Base-by-base conservation (phyloP, 2,329 filamentous ascomycete genomes). In the Seiridium unicorne region DNA sequence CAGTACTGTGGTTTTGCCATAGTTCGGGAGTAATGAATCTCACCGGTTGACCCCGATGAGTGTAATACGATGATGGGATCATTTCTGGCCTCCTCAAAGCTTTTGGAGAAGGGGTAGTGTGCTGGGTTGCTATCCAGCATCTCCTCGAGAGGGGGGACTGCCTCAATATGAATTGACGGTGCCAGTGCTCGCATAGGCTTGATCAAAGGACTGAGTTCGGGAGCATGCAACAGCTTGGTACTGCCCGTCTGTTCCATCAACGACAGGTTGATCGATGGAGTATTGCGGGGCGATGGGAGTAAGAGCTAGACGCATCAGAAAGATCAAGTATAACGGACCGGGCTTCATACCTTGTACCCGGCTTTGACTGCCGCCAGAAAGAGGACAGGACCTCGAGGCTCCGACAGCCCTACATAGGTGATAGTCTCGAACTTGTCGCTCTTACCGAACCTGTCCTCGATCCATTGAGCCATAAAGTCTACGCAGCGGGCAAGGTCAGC, bases 291-390 rank as follows among this genome's bases (percentile, higher is more conserved):
- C 6, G 65, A 67, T 3, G 62, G 61, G 4, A 63, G 32, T 1
- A 67, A 47, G 26, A 65, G 53, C 62, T 67, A 35, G 48, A 18
- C 6, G 34, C 11, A 46, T 60, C 32, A 40, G 53, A 11, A 13
- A 40, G 9, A 8, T 11, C 6, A 8, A 42, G 10, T 11, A 3
- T 18, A 38, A n/a, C 26, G 46, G 3, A 11, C 35, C 9, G 7
- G 46, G 10, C 9, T 9, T 46, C 44, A 13, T 13, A 65, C 72
- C 47, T 72, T 73, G 51, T 74, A 73, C 3, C 74, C 74, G 38
- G 69, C 70, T 60, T 76, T 76, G 48, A 74, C 70, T 40, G 65
- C 70, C 5, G 73, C 74, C 35, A 73, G 59, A 8, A 74, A 61
- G 3, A 68, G 63, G 44, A 74, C 68, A 31, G 66, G 69, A 32